Base-by-base conservation (phyloP, 1,284 basidiomycete genomes). In the Schizopora paradoxa region DNA sequence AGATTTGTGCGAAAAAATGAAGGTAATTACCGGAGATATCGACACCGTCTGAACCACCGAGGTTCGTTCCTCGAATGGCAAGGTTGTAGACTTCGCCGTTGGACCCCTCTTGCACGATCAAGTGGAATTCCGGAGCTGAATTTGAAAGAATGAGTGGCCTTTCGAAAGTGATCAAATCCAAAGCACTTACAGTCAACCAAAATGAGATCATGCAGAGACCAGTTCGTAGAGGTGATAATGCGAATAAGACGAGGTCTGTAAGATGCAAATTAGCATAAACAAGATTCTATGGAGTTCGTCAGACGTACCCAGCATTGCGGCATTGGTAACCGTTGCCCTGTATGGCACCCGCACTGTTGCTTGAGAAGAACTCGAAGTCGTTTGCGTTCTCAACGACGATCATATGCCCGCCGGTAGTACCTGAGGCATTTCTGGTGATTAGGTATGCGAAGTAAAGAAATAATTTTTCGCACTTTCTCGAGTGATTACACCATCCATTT, bases 321-420 rank as follows among this genome's bases (percentile, higher is more conserved):
- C 53, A 56, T 35, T 62, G 56, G 45, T 63, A 65, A 7, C 63
- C 64, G 34, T 51, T 48, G 2, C 63, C 64, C 48, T 64, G 63
- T 41, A 67, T 62, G 5, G 59, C 63, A n/a, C 65, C 65, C 0
- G 60, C 58, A 35, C 62, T 62, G 47, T 59, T 67, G 38, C 59
- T 59, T 21, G 63, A 65, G 49, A 59, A 67, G 46, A 67, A 57
- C 49, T 67, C 65, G 43, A 67, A 64, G 54, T 67, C 63, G 38
- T 61, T 55, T 19, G 64, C 63, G 38, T 63, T 63, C 40, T 61
- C 38, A 14, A 65, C 56, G 13, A 54, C 55, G 25, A 65, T 59
- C 63, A 65, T 65, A 45, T 65, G 59, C 3, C 62, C 63, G 16
- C 51, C 50, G 6, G 61, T 59, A 1, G 61, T 61, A 5, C 59